These are phyloP conservation scores for Colletotrichum theobromicola DNA, from an alignment of 2,329 filamentous ascomycete genomes.

Conservation along the genomic window DNA sequence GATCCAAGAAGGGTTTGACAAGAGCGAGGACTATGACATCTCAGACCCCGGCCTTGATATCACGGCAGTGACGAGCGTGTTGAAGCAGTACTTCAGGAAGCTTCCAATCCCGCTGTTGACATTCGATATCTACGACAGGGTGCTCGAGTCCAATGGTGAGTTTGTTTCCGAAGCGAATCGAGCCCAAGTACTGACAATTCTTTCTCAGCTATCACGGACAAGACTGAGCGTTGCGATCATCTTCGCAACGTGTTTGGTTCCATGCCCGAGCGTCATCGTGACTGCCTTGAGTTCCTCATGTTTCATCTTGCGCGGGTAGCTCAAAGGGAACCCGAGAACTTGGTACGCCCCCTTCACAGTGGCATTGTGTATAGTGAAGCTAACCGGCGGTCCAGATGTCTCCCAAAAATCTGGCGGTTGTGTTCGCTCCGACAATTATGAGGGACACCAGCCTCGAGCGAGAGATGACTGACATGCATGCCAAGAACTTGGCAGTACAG, in stretches of 20 bases:
- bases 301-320: slow-evolving; percentile 92
- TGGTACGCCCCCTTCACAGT: slow-evolving; percentile 59
- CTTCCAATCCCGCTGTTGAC: slow-evolving; percentile 89
- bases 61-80: slow-evolving; percentile 89
- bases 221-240: slow-evolving; percentile 71
- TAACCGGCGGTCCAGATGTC: slow-evolving; percentile 71
- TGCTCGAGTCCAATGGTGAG: slow-evolving; percentile 82
- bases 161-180: slow-evolving; percentile 18
- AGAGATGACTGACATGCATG: slow-evolving; percentile 95
- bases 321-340: slow-evolving; percentile 79
- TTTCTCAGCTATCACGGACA: slow-evolving; percentile 65
- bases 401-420: slow-evolving; percentile 92
- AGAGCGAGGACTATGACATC: slow-evolving; percentile 85
- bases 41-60: slow-evolving; percentile 94
- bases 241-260: slow-evolving; percentile 77
- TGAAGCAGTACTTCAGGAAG: slow-evolving; percentile 98
- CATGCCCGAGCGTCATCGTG: slow-evolving; percentile 82
- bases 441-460: slow-evolving; percentile 86
- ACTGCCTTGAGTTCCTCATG: slow-evolving; percentile 91
- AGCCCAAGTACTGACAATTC: slow-evolving; percentile 27
- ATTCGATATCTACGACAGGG: slow-evolving; percentile 87
- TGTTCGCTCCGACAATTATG: slow-evolving; percentile 98
- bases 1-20: slow-evolving; percentile 92
- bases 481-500: slow-evolving; percentile 90
- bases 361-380: too few relatives aligned